Base-by-base conservation (phyloP, 2,329 filamentous ascomycete species). In the Rosellinia necatrix region DNA sequence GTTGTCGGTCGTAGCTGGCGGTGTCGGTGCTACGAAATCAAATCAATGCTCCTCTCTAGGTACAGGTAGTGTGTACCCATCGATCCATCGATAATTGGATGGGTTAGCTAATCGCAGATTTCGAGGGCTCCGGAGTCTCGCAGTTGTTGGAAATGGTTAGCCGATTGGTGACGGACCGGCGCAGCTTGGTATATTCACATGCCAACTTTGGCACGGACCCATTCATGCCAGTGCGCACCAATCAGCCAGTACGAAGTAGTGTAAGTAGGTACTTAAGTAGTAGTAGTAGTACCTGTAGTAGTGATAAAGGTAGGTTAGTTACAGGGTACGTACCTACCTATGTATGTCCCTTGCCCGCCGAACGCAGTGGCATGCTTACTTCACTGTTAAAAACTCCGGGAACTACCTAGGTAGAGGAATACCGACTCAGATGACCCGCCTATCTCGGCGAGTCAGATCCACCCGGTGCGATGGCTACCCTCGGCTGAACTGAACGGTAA, bases 401-500 rank as follows among this genome's bases (percentile, higher is more conserved):
- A 12, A 15, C 34, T 15, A 34, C 27, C 30, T 21, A 15, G 12
- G 40, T 19, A 22, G 29, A 43, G 29, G 35, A 13, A 34, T 35
- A n/a, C 40, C 7, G 44, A 17, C 12, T 48, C 46, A 35, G 43
- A 7, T 42, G 43, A 22, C 42, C 52, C 53, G 34, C 41, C 49
- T 22, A 35, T 41, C 34, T 22, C 46, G 40, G 7, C 21, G 3
- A 15, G 24, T 17, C 12, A 13, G 27, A 24, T 40, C 42, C 46
- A 32, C 29, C n/a, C 27, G 37, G 21, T 19, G 40, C 40, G 43
- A 54, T 58, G 61, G 61, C 51, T 63, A 63, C 34, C 61, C 61
- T 63, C 61, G 61, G 61, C 57, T 60, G 53, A 60, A 53, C 34
- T 60, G 53, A 60, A 53, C 34, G 21, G 32, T 21, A 29, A 19